Evolutionary conservation across 768 basidiomycete genomes (phyloP).

Genomic region (Sistotremastrum niveocremeum): DNA sequence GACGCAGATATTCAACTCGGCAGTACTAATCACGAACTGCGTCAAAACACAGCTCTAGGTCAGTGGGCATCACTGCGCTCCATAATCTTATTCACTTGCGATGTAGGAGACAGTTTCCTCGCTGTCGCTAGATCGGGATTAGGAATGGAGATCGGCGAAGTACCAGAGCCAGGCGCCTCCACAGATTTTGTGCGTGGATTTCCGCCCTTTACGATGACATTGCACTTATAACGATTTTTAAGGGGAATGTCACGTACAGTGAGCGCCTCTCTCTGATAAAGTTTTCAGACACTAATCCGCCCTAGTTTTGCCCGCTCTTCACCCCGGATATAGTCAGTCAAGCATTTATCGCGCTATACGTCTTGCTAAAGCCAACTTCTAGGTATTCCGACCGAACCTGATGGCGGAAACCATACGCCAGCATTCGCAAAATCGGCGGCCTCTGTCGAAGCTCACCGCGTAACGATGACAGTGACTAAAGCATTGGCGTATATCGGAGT

Average conservation of each 20-base stretch:
- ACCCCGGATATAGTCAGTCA: conserved; percentile 9
- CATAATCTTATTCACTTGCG: too few relatives aligned
- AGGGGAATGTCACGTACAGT: background rate
- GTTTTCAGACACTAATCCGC: background rate
- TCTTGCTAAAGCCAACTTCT: background rate
- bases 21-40: conserved; percentile 19
- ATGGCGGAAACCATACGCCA: conserved; percentile 67
- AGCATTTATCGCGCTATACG: background rate
- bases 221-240: background rate
- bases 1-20: conserved; percentile 27
- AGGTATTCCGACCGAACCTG: conserved; percentile 61
- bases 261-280: background rate
- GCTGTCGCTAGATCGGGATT: too few relatives aligned
- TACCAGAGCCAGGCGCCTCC: conserved; percentile 58
- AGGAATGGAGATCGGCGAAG: conserved; percentile 25
- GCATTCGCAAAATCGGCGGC: conserved; percentile 49
- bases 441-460: conserved; percentile 46
- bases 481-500: conserved; percentile 51
- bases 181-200: conserved; percentile 61
- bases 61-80: background rate
- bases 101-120: too few relatives aligned
- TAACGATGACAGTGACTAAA: conserved; percentile 42
- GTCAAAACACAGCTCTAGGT: conserved; percentile 7
- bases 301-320: conserved; percentile 14
- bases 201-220: background rate